Conservation (phyloP, 495 filamentous ascomycete species). For the Talaromyces trachyspermus region DNA sequence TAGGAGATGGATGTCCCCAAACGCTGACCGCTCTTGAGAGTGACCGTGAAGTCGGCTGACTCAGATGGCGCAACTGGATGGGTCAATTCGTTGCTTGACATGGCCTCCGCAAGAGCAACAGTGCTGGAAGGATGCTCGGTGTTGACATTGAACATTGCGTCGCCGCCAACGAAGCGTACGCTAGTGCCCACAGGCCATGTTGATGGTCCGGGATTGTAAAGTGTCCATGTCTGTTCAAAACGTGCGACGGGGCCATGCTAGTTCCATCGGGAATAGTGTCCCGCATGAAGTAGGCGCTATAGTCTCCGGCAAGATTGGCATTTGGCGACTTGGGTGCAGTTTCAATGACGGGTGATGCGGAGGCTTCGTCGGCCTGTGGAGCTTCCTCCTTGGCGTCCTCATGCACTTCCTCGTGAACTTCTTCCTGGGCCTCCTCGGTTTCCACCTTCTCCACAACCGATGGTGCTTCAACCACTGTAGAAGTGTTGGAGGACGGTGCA, state of each 20-base stretch:
- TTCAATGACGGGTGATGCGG: conserved; percentile 4
- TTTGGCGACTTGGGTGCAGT: background rate
- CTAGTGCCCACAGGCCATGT: conserved; percentile 85
- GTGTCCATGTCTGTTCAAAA: conserved; percentile 89
- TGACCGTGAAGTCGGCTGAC: conserved; percentile 71
- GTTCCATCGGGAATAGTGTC: conserved; percentile 77
- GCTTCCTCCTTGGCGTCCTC: no score
- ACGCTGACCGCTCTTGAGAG: conserved; percentile 69
- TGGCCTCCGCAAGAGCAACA: conserved; percentile 60
- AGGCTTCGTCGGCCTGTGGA: conserved; percentile 22
- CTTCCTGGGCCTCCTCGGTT: conserved; percentile 22
- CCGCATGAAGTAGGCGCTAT: conserved; percentile 60
- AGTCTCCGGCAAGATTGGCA: conserved; percentile 2
- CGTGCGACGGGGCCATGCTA: conserved; percentile 53
- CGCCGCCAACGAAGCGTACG: conserved; percentile 86
- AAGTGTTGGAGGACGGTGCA: background rate
- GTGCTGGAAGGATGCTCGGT: conserved; percentile 66
- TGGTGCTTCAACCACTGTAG: conserved; percentile 30
- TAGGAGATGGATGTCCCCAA: conserved; percentile 79
- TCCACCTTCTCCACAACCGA: conserved; percentile 49
- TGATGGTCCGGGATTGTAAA: conserved; percentile 72
- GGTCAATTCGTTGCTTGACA: conserved; percentile 72
- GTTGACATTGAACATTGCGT: conserved; percentile 89
- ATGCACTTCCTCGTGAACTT: conserved; percentile 23
- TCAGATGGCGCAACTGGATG: conserved; percentile 63